These are phyloP conservation scores for Lactarius quietus DNA, from an alignment of 768 basidiomycete species.

Conservation along the genomic window DNA sequence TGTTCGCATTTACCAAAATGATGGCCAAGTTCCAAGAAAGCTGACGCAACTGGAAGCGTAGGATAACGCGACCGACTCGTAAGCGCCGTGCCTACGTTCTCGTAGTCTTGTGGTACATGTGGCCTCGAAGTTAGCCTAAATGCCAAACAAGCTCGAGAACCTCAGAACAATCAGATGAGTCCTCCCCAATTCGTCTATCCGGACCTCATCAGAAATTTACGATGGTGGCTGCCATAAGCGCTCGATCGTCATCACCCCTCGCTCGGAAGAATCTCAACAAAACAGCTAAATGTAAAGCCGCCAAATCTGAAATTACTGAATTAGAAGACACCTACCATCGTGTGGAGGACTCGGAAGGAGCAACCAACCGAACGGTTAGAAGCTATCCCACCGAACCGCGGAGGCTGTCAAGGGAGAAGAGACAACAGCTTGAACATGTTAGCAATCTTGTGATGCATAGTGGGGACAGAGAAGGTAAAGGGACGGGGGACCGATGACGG, in stretches of 20 bases:
- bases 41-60: background rate
- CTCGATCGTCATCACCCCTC: background rate
- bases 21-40: background rate
- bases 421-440: background rate
- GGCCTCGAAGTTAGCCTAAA: background rate
- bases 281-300: background rate
- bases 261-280: background rate
- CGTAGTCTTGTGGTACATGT: constrained; percentile 17
- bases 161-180: background rate
- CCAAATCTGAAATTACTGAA: background rate
- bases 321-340: background rate
- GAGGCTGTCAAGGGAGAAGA: background rate
- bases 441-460: background rate
- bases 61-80: background rate
- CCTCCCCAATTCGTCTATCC: background rate
- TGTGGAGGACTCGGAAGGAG: background rate
- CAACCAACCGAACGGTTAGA: background rate
- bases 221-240: background rate
- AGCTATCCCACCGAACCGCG: background rate
- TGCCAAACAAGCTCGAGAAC: constrained; percentile 4
- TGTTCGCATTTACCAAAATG: background rate
- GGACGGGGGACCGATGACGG: constrained; percentile 1
- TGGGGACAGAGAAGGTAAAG: background rate
- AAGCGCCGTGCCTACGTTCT: background rate
- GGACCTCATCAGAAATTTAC: background rate